These are phyloP conservation scores for Rutstroemia sydowiana DNA, from an alignment of 2,329 filamentous ascomycete genomes.

Conservation along the genomic window DNA sequence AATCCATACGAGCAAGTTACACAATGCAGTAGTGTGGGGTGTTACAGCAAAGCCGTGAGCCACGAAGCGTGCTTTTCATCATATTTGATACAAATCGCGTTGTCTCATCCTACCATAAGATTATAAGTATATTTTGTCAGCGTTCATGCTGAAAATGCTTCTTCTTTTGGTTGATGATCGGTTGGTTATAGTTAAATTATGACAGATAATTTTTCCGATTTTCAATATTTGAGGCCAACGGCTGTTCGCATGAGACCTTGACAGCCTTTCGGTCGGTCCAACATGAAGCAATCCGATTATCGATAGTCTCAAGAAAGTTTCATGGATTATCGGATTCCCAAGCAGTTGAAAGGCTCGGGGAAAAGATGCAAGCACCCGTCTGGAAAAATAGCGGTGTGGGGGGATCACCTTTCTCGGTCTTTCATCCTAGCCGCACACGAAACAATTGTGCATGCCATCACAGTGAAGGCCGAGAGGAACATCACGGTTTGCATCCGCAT, in stretches of 20 bases:
- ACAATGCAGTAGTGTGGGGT: too few relatives aligned
- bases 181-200: not conserved
- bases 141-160: not conserved
- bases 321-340: not conserved
- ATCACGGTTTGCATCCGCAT: not conserved
- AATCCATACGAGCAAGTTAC: not conserved
- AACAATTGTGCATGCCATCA: too few relatives aligned
- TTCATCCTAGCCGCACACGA: not conserved
- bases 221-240: not conserved
- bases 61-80: constrained; percentile 6
- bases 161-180: not conserved
- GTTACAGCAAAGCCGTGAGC: too few relatives aligned
- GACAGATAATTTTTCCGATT: constrained; percentile 1
- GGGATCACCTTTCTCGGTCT: not conserved
- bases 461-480: not conserved
- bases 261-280: not conserved
- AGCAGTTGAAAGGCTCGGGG: not conserved
- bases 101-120: not conserved
- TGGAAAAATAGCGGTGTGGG: not conserved
- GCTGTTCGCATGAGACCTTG: not conserved
- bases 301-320: not conserved
- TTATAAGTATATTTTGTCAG: not conserved
- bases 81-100: constrained; percentile 2
- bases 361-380: not conserved
- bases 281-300: constrained; percentile 6